Conservation (phyloP, 2,329 filamentous ascomycete genomes). For the Scedosporium apiospermum region DNA sequence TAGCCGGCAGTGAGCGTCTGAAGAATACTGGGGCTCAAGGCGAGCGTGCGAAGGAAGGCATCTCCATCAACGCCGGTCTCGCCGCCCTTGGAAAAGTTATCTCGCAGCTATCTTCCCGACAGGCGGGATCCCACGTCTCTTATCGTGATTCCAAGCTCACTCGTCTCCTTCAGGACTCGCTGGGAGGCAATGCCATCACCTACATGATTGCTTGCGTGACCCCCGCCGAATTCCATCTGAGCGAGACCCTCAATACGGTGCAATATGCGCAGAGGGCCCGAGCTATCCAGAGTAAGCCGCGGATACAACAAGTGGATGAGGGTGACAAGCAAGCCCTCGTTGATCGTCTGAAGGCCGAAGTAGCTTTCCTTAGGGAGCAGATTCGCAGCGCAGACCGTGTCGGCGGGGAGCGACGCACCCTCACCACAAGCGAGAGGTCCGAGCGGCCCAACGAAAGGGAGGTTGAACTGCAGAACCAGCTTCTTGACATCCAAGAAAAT, state of each 20-base stretch:
- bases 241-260: conserved; percentile 94
- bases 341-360: conserved; percentile 85
- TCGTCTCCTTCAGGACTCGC: conserved; percentile 85
- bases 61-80: conserved; percentile 94
- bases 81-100: conserved; percentile 97
- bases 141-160: conserved; percentile 98
- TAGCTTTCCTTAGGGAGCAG: conserved; percentile 88
- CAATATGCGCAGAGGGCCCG: conserved; percentile 94
- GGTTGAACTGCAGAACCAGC: conserved; percentile 82
- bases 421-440: conserved; percentile 55
- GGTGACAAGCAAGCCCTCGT: conserved; percentile 85
- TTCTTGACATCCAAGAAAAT: conserved; percentile 88
- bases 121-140: conserved; percentile 82
- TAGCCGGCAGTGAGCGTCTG: conserved; percentile 90
- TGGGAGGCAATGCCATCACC: conserved; percentile 94
- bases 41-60: conserved; percentile 89
- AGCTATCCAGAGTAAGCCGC: conserved; percentile 93
- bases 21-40: conserved; percentile 97
- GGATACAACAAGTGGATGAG: conserved; percentile 89
- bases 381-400: conserved; percentile 72
- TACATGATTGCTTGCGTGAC: conserved; percentile 99
- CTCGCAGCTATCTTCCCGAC: conserved; percentile 87
- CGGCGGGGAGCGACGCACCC: conserved; percentile 42
- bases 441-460: conserved; percentile 80
- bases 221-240: conserved; percentile 91